Evolutionary conservation across 2,329 filamentous ascomycete genomes (phyloP).

Genomic region (Ramularia collo-cygni): DNA sequence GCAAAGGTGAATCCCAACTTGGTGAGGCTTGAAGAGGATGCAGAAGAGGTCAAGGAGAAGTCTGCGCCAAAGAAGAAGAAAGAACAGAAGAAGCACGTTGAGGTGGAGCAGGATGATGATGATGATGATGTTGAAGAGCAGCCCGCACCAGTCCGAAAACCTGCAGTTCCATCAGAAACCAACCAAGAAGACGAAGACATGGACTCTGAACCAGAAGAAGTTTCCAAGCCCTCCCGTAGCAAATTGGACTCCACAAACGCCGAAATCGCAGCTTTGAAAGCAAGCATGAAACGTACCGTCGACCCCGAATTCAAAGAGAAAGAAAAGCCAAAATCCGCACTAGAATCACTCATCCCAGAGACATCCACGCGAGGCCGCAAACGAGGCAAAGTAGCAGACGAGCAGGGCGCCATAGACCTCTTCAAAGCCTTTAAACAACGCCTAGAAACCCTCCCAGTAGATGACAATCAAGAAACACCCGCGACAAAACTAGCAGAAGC

Average conservation of each 20-base stretch:
- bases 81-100: slow-evolving; percentile 6
- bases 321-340: slow-evolving; percentile 57
- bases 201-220: slow-evolving; percentile 20
- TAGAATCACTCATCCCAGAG: slow-evolving; percentile 68
- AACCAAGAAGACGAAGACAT: slow-evolving; percentile 6
- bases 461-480: slow-evolving; percentile 3
- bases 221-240: slow-evolving; percentile 13
- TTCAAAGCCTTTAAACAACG: slow-evolving; percentile 75
- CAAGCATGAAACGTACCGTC: slow-evolving; percentile 65
- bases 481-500: slow-evolving; percentile 3
- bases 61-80: slow-evolving; percentile 20
- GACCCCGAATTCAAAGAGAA: slow-evolving; percentile 33
- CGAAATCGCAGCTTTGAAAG: slow-evolving; percentile 72
- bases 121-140: slow-evolving; percentile 8
- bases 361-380: slow-evolving; percentile 66
- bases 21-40: slow-evolving; percentile 42
- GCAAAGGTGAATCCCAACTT: slow-evolving; percentile 72
- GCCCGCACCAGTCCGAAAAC: slow-evolving; percentile 2
- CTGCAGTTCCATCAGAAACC: not conserved
- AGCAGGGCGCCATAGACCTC: slow-evolving; percentile 57
- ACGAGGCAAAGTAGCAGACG: slow-evolving; percentile 48
- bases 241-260: slow-evolving; percentile 64
- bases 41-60: slow-evolving; percentile 21
- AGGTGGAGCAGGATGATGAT: slow-evolving; percentile 12
- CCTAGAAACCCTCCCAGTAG: slow-evolving; percentile 46